Evolutionary conservation across 2,329 filamentous ascomycete genomes (phyloP).

Genomic region (Ascochyta lentis): DNA sequence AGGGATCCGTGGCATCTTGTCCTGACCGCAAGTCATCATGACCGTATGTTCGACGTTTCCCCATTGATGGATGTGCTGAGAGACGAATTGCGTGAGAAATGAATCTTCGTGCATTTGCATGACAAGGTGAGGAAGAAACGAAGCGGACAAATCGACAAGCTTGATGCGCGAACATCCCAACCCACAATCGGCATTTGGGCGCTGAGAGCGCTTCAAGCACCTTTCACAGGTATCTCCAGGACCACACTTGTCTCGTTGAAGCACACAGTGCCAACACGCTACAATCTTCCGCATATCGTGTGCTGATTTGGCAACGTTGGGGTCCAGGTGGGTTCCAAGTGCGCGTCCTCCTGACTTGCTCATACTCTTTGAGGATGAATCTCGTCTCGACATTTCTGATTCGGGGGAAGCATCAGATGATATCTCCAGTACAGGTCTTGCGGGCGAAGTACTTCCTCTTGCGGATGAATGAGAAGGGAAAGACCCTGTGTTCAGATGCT

Average conservation of each 20-base stretch:
- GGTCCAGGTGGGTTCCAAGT: constrained; percentile 48
- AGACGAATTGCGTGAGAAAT: constrained; percentile 50
- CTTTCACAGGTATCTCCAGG: constrained; percentile 49
- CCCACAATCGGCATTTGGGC: constrained; percentile 49
- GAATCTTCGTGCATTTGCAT: constrained; percentile 53
- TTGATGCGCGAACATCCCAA: constrained; percentile 56
- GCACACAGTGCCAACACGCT: constrained; percentile 57
- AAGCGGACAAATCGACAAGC: constrained; percentile 52
- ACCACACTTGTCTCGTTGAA: constrained; percentile 56
- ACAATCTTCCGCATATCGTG: constrained; percentile 55
- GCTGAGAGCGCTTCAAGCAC: constrained; percentile 48
- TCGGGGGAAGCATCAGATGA: constrained; percentile 37
- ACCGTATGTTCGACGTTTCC: constrained; percentile 49
- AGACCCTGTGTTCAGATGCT: background rate
- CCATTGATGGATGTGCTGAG: constrained; percentile 48
- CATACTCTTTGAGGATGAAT: constrained; percentile 28
- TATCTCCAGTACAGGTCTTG: constrained; percentile 22
- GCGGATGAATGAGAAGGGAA: background rate
- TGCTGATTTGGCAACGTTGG: constrained; percentile 49
- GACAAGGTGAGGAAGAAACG: constrained; percentile 53
- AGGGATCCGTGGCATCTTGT: constrained; percentile 50
- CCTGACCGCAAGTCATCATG: constrained; percentile 52
- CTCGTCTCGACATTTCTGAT: constrained; percentile 28
- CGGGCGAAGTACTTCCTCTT: constrained; percentile 17
- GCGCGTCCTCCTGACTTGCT: constrained; percentile 47